phyloP scores from a whole-genome alignment of 2,329 filamentous ascomycete species.

The Cyphellophora europaea region DNA sequence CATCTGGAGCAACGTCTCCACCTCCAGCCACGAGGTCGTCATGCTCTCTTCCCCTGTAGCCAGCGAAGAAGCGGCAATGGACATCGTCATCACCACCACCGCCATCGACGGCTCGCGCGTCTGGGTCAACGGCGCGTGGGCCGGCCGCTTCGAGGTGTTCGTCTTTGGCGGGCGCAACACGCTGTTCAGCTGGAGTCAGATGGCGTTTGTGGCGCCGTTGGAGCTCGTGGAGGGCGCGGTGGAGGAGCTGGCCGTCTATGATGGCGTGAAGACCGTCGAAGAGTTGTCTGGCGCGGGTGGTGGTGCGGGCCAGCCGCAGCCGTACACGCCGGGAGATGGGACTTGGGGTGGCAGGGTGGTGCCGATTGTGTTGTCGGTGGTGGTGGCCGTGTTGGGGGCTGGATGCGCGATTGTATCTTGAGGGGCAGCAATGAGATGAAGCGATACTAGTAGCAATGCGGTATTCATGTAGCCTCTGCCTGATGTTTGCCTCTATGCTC shows the following conservation, averaged over 20 bases:
- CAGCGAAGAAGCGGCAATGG: conserved; percentile 20
- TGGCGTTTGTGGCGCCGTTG: conserved; percentile 39
- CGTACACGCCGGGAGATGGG: background rate
- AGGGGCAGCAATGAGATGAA: no score
- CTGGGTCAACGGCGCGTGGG: background rate
- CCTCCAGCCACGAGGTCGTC: conserved; percentile 26
- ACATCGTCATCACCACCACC: conserved; percentile 34
- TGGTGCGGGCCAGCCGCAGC: background rate
- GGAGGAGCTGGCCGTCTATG: background rate
- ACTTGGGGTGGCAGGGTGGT: no score
- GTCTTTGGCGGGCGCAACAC: background rate
- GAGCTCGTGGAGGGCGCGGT: conserved; percentile 26
- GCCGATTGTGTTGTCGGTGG: no score
- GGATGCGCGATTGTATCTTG: no score
- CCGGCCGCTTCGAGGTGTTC: background rate
- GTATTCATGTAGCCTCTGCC: no score
- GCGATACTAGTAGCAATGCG: no score
- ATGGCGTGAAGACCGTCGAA: background rate
- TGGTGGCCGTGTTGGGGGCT: no score
- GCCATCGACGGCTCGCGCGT: conserved; percentile 30
- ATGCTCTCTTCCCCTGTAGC: conserved; percentile 21
- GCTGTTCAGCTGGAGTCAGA: conserved; percentile 30
- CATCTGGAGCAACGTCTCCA: conserved; percentile 26
- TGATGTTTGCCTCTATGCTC: no score
- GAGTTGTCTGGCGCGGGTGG: background rate